phyloP scores from a whole-genome alignment of 2,329 filamentous ascomycete species.

The Pseudogymnoascus sp. region DNA sequence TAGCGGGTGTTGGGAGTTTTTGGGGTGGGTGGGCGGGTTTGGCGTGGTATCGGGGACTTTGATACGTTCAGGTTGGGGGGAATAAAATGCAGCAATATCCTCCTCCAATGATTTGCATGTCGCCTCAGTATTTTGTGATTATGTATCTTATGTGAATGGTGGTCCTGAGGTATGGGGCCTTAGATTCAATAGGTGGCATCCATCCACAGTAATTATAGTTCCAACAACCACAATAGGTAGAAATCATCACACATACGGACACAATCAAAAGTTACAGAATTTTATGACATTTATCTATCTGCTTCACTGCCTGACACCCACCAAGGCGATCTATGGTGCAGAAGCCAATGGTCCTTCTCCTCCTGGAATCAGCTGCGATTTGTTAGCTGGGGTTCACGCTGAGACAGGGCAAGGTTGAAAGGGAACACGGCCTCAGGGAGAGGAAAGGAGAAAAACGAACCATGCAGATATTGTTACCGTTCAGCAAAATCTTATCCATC shows the following conservation, averaged over 20 bases:
- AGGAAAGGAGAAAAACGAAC: constrained; percentile 40
- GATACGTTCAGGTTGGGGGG: not conserved
- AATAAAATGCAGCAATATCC: not conserved
- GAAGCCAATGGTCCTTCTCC: constrained; percentile 7
- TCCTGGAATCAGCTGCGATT: constrained; percentile 1
- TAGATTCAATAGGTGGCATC: not conserved
- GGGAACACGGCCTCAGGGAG: not conserved
- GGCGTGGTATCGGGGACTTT: constrained; percentile 2
- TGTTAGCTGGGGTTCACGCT: not conserved
- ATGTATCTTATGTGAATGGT: no score
- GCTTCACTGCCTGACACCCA: not conserved
- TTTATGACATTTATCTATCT: not conserved
- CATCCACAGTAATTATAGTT: not conserved
- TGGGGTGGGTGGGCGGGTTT: not conserved
- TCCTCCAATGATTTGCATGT: not conserved
- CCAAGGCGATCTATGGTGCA: not conserved
- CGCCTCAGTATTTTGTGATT: not conserved
- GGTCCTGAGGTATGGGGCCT: no score
- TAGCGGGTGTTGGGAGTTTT: constrained; percentile 5
- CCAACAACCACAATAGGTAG: not conserved
- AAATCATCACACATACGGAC: not conserved
- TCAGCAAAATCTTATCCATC: constrained; percentile 87
- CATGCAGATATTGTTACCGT: constrained; percentile 99
- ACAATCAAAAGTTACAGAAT: not conserved
- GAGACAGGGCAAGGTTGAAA: not conserved